phyloP scores from a whole-genome alignment of 768 basidiomycete species.

The Lentinula aciculospora region DNA sequence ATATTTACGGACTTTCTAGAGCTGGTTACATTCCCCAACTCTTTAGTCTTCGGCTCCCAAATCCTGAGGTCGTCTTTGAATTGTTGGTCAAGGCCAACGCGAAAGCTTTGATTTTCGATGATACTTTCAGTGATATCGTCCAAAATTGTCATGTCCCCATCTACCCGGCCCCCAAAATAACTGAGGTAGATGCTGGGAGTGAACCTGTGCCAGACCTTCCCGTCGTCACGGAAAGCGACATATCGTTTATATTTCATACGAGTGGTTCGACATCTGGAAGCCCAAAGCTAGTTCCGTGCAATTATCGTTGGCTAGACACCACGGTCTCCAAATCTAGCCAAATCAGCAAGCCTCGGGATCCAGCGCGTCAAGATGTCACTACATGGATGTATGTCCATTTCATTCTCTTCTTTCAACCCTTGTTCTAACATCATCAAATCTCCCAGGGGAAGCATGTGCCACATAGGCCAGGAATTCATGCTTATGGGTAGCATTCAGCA shows the following conservation, averaged over 20 bases:
- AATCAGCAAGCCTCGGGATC: constrained; percentile 41
- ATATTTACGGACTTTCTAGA: constrained; percentile 58
- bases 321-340: constrained; percentile 55
- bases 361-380: constrained; percentile 59
- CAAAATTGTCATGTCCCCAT: constrained; percentile 34
- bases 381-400: constrained; percentile 52
- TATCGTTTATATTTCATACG: constrained; percentile 69
- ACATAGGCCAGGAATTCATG: constrained; percentile 42
- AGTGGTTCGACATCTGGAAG: constrained; percentile 81
- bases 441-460: constrained; percentile 52
- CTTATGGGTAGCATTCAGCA: constrained; percentile 46
- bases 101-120: constrained; percentile 51
- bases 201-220: constrained; percentile 35
- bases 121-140: constrained; percentile 33
- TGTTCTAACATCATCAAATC: not conserved
- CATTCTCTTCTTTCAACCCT: not conserved
- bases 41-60: constrained; percentile 56
- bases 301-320: constrained; percentile 58
- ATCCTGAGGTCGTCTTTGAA: constrained; percentile 53
- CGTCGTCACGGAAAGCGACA: constrained; percentile 19
- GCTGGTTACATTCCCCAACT: constrained; percentile 68
- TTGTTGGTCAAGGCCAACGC: constrained; percentile 50
- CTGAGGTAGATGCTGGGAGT: constrained; percentile 20
- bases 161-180: constrained; percentile 26
- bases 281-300: constrained; percentile 74